Evolutionary conservation across 495 filamentous ascomycete genomes (phyloP), one percentile per base, ranked within the genome.

Genomic region (Massariosphaeria phaeospora): DNA sequence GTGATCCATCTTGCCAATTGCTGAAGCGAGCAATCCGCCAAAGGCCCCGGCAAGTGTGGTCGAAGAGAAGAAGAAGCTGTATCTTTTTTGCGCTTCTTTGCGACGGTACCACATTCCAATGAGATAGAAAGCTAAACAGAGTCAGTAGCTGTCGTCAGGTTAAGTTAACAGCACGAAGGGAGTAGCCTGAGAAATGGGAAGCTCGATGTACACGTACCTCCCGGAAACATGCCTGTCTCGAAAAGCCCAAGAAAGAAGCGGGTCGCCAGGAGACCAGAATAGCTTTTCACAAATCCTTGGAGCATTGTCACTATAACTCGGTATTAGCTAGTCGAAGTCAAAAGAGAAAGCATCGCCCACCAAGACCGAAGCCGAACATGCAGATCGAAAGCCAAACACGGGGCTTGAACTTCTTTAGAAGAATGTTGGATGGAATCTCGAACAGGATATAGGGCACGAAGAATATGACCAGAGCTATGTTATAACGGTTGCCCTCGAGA

Each of bases 151-250:
- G 10, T 9, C 36, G 9, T 10, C 7, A 7, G 7, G 7, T 10
- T 20, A 40, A 9, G 9, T 7, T 40, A n/a, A n/a, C n/a, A n/a
- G n/a, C n/a, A n/a, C n/a, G n/a, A n/a, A n/a, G n/a, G n/a, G n/a
- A n/a, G n/a, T n/a, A n/a, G n/a, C n/a, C n/a, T n/a, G n/a, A n/a
- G n/a, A n/a, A n/a, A n/a, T n/a, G n/a, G n/a, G n/a, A n/a, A n/a
- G n/a, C n/a, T n/a, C n/a, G n/a, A n/a, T n/a, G 10, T 40, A 18
- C 8, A 45, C 23, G 23, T 45, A 45, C 41, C 41, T 8, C 78
- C 88, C 0, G 89, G 88, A 63, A 95, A 95, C 84, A 91, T 90
- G 68, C 86, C 91, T 0, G 86, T 82, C 71, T 97, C 91, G 52
- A 89, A 89, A 3, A 95, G 47, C 13, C 91, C 91, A 11, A 96